Conservation (phyloP, 345 rosid species). For the Lepidium aucheri region DNA sequence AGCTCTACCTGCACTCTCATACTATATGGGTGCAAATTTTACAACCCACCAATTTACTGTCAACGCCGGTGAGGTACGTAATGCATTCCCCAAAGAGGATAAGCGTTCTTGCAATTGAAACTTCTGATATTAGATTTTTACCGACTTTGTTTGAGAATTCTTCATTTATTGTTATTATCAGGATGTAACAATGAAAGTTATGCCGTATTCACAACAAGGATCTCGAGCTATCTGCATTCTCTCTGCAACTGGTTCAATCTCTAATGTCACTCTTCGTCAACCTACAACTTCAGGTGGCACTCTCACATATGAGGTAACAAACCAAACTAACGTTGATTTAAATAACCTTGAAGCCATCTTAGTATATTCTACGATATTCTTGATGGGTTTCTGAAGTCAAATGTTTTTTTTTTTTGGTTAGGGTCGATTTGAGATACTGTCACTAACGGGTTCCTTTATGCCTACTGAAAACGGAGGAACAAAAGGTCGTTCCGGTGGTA, state of each 20-base stretch:
- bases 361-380: too few species aligned
- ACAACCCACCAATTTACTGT: conserved; percentile 83
- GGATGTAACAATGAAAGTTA: conserved; percentile 95
- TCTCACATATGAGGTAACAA: conserved; percentile 78
- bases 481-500: conserved; percentile 85
- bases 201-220: conserved; percentile 87
- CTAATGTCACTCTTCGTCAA: conserved; percentile 91
- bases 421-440: conserved; percentile 98
- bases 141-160: not conserved
- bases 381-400: not conserved
- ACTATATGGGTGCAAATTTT: conserved; percentile 80
- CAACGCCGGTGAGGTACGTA: conserved; percentile 99
- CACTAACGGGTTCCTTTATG: conserved; percentile 76
- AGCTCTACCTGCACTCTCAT: conserved; percentile 32
- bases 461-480: conserved; percentile 69
- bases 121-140: not conserved
- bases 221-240: conserved; percentile 85
- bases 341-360: not conserved
- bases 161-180: conserved; percentile 18
- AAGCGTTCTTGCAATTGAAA: not conserved
- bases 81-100: not conserved
- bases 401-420: conserved; percentile 14
- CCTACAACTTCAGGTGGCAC: conserved; percentile 87
- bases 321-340: not conserved
- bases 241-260: conserved; percentile 79